Evolutionary conservation across 345 rosid genomes (phyloP).

Genomic region (Abelmoschus esculentus): DNA sequence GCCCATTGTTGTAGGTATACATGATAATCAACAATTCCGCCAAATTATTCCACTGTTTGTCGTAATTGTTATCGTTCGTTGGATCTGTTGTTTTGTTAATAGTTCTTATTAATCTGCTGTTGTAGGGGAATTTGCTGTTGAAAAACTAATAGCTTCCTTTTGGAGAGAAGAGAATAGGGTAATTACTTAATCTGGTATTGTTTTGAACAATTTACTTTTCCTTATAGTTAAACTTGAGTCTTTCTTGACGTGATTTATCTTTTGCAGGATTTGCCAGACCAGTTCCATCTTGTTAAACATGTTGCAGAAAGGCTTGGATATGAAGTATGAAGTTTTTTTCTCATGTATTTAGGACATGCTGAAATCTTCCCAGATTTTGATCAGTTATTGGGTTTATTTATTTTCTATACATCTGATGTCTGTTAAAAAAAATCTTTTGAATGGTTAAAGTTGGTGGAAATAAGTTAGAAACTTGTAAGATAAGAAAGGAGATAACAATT

Average conservation of each 20-base stretch:
- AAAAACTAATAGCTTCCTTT: slow-evolving; percentile 42
- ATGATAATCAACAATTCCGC: not conserved
- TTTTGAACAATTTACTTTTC: not conserved
- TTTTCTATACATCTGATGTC: not conserved
- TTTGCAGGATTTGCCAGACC: slow-evolving; percentile 64
- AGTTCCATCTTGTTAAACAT: slow-evolving; percentile 54
- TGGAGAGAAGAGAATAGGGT: slow-evolving; percentile 42
- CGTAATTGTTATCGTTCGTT: not conserved
- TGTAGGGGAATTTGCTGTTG: slow-evolving; percentile 66
- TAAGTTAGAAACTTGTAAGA: not conserved
- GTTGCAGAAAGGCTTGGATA: slow-evolving; percentile 56
- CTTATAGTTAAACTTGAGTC: not conserved
- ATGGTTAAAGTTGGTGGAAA: not conserved
- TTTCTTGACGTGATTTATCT: slow-evolving; percentile 5
- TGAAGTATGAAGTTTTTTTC: slow-evolving; percentile 37
- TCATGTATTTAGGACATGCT: not conserved
- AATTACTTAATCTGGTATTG: not conserved
- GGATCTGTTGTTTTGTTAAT: not conserved
- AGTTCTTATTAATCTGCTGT: slow-evolving; percentile 15
- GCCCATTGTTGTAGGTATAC: slow-evolving; percentile 60
- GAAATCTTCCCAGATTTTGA: not conserved
- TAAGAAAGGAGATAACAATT: not conserved
- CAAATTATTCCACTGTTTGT: not conserved
- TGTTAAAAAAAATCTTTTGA: not conserved
- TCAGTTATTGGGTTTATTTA: not conserved